A percentile compares a stretch with the other conserved stretches of the same genome.
phyloP scores from a whole-genome alignment of 441 rosid species.

The Isatis lusitanica region DNA sequence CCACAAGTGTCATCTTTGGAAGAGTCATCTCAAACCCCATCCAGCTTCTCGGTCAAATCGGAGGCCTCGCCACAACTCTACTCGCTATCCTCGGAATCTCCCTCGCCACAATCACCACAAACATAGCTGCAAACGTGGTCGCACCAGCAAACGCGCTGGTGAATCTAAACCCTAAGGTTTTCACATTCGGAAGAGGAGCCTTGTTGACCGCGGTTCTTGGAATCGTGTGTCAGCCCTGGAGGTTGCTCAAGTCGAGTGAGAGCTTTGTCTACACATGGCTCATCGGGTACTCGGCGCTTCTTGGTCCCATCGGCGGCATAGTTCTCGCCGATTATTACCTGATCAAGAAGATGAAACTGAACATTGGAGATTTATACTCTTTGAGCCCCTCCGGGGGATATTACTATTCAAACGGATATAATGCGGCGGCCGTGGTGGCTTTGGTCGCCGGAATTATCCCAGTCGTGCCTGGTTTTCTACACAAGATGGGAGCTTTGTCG shows the following conservation, averaged over 20 bases:
- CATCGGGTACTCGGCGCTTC: conserved; percentile 83
- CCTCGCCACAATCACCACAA: conserved; percentile 79
- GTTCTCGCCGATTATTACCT: conserved; percentile 75
- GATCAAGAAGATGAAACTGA: conserved; percentile 46
- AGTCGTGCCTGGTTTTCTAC: conserved; percentile 77
- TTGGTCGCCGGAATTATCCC: conserved; percentile 70
- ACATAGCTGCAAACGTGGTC: conserved; percentile 86
- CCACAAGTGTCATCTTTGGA: conserved; percentile 77
- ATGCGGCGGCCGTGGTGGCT: conserved; percentile 60
- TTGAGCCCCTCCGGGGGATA: conserved; percentile 60
- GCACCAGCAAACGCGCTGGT: conserved; percentile 91
- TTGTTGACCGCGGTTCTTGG: conserved; percentile 72
- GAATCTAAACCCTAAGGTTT: conserved; percentile 71
- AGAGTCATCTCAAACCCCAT: conserved; percentile 79
- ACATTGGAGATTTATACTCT: conserved; percentile 58
- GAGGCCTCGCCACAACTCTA: conserved; percentile 59
- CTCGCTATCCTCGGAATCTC: conserved; percentile 74
- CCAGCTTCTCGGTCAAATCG: conserved; percentile 67
- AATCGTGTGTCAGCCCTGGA: conserved; percentile 86
- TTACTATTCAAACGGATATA: conserved; percentile 64
- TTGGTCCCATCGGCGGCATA: conserved; percentile 86
- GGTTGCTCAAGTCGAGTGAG: conserved; percentile 79
- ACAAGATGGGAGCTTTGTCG: conserved; percentile 56
- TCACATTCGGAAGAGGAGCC: conserved; percentile 81
- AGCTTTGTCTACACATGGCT: conserved; percentile 95